Evolutionary conservation across 2,329 filamentous ascomycete species (phyloP), one percentile per base, ranked within the genome.

Genomic region (Aspergillus ibericus): DNA sequence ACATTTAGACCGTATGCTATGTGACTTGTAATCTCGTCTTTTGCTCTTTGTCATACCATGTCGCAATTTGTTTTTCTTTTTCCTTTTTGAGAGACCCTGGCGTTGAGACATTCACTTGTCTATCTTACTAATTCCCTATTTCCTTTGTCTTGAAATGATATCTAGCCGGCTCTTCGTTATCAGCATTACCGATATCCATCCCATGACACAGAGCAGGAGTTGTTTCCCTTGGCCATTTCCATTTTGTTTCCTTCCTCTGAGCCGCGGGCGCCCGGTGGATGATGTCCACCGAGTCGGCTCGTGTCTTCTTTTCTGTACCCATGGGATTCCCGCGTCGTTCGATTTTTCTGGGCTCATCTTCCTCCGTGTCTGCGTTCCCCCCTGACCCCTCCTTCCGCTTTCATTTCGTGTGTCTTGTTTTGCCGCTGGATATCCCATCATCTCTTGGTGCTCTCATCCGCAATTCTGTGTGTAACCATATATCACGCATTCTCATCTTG

Each of bases 391-490:
- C 59, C 56, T 60, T 59, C 54, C 66, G 56, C 63, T 64, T 57
- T 63, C 63, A 59, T 59, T 63, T 61, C 59, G 55, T 60, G 51
- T 66, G 51, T 63, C 49, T 62, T 56, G 53, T 65, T 59, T 70
- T 70, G 70, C 64, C 67, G 68, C 70, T 72, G 72, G 73, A 73
- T 75, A 74, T 75, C 71, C 70, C 69, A 71, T 72, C 68, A 68
- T 68, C 67, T 69, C 66, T 72, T 72, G 56, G 66, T 70, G 64
- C 57, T 61, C 55, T 67, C 59, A 62, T 58, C 63, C 62, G 59
- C 59, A 59, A 63, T 61, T 58, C 62, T 72, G 67, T 73, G 67
- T 72, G 69, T 71, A 72, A 67, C 63, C 66, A 66, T 70, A 70
- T 68, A 64, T 63, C 55, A 63, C 60, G 64, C 66, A 70, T 67